Evolutionary conservation across 257 asterid genomes (phyloP), one percentile per base, ranked within the genome.

Genomic region (Solanum lignicaule): DNA sequence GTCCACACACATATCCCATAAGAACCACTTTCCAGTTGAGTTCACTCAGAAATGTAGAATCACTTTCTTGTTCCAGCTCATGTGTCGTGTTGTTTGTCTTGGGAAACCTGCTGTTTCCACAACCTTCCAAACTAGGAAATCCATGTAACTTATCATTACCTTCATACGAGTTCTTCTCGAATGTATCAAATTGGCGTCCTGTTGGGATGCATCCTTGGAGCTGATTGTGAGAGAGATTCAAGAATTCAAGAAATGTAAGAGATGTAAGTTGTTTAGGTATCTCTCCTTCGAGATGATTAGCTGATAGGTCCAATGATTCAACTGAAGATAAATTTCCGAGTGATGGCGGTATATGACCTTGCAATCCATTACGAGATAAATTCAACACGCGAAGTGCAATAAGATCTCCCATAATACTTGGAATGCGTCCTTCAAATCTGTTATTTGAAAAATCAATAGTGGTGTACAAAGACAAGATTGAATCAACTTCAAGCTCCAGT

Each of bases 11-110:
- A 78, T 79, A 87, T 39, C 89, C 89, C 32, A 65, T 66, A 20
- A 87, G 21, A 38, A 87, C 89, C 12, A 66, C 32, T 66, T 46
- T 81, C 89, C 89, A 87, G 14, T 66, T 81, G 14, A 87, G 35
- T 68, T 85, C 89, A 46, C 20, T 36, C 29, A 21, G 83, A 74
- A 21, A 74, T 21, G 27, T 13, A 74, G 83, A 74, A 35, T 3
- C 39, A 3, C 31, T 74, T 35, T 74, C 83, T 74, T 74, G 31
- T 21, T 74, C 31, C 15, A 35, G 3, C 43, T 12, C 27, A 71
- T 14, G 20, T 32, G 6, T 11, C 7, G 1, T 35, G 25, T 74
- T 10, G 43, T 74, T 74, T 35, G 31, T 74, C 1, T 74, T 0
- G 6, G 83, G 9, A 0, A 36, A 10, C 52, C 31, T 1, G 8